A percentile compares a stretch with the other conserved stretches of the same genome.
phyloP scores from a whole-genome alignment of 2,329 filamentous ascomycete species.

The Diplodia scrobiculata region DNA sequence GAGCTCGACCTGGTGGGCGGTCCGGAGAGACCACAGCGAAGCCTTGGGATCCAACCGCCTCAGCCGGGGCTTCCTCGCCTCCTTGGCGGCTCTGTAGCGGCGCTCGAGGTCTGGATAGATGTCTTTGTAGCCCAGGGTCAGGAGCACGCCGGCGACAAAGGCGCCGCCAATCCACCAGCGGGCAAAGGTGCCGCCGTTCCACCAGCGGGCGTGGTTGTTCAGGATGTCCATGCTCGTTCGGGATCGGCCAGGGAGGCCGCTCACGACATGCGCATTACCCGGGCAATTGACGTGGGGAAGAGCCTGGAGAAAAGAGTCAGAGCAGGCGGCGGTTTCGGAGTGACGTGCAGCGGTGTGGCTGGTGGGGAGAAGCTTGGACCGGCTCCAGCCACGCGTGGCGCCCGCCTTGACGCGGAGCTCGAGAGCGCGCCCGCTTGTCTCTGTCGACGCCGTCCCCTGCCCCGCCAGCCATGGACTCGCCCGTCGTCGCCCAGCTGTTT shows the following conservation, averaged over 20 bases:
- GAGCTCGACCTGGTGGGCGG: conserved; percentile 20
- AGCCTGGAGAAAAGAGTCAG: not conserved
- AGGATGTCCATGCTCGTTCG: conserved; percentile 14
- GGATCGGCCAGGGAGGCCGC: no score
- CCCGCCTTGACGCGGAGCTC: conserved; percentile 26
- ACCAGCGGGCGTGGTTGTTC: conserved; percentile 52
- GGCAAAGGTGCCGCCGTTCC: conserved; percentile 71
- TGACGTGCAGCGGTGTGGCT: conserved; percentile 19
- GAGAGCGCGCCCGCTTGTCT: conserved; percentile 21
- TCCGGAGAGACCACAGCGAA: conserved; percentile 27
- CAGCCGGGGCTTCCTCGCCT: conserved; percentile 34
- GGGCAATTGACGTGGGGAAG: not conserved
- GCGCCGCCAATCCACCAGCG: conserved; percentile 67
- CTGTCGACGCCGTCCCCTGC: conserved; percentile 12
- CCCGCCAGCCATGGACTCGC: conserved; percentile 70
- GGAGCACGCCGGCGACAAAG: conserved; percentile 74
- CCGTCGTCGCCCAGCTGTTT: conserved; percentile 75
- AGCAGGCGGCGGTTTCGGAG: not conserved
- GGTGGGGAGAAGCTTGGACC: conserved; percentile 27
- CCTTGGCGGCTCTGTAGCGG: conserved; percentile 57
- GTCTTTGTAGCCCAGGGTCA: conserved; percentile 78
- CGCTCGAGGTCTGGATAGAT: conserved; percentile 73
- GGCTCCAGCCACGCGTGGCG: conserved; percentile 32
- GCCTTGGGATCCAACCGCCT: conserved; percentile 35
- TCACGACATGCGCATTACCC: not conserved